Evolutionary conservation across 805 yeast species (phyloP), one percentile per base, ranked within the genome.

Genomic region (Torulaspora quercuum): DNA sequence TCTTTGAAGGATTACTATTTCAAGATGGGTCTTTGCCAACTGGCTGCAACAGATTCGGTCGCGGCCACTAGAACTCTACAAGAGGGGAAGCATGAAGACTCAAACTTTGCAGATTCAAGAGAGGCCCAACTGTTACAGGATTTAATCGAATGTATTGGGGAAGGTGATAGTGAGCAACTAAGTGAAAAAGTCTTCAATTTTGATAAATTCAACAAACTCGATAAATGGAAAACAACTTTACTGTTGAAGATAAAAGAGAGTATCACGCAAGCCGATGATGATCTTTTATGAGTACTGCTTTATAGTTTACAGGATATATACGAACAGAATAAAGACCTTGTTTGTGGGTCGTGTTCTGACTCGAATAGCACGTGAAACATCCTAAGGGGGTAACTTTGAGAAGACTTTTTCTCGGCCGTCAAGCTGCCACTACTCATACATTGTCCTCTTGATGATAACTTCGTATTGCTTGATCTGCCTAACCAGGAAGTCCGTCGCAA

Each of bases 1-100:
- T 80, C 87, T 34, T 70, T 92, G 55, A 92, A 92, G 62, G 98
- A 92, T 39, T 87, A 90, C 61, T 88, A 84, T 53, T 69, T 86
- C 55, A 88, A 88, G 67, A 79, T 84, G 35, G 79, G 85, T 17
- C 69, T 92, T 39, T 86, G 96, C 58, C 76, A 82, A 35, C 68
- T 92, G 47, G 94, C 97, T 21, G 76, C 78, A 40, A 87, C 78
- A 47, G 98, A 92, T 61, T 69, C 76, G 24, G 89, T 94, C 22
- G 95, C 94, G 33, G 95, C 95, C 0, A 73, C 75, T 36, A 81
- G 83, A 52, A 74, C 86, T 23, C 60, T 84, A 35, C 77, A 75
- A 19, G 74, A 75, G 42, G 83, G 78, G 41, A 56, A 68, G 8
- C 75, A 70, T 23, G 79, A 89, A 69, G 97, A 89, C 53, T 78